A percentile compares a stretch with the other conserved stretches of the same genome.
phyloP scores from a whole-genome alignment of 1,284 basidiomycete species.

The Microbotryum lychnidis-dioicae region DNA sequence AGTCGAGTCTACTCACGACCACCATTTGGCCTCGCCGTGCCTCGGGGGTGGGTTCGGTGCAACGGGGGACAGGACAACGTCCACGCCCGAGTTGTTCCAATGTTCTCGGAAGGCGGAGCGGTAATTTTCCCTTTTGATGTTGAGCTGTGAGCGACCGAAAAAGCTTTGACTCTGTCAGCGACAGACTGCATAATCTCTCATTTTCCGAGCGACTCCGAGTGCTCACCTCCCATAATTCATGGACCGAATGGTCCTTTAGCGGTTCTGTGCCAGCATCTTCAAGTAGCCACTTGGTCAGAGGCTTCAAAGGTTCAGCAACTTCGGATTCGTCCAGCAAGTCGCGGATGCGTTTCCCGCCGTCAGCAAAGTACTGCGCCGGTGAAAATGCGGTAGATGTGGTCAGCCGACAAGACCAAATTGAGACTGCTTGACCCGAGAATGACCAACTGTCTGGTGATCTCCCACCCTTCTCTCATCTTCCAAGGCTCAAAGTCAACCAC shows the following conservation, averaged over 20 bases:
- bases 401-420: slow-evolving; percentile 22
- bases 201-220: too few relatives aligned
- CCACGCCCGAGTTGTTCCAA: slow-evolving; percentile 33
- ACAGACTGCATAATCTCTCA: too few relatives aligned
- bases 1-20: slow-evolving; percentile 23
- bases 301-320: slow-evolving; percentile 36
- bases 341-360: slow-evolving; percentile 35
- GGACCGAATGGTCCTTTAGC: slow-evolving; percentile 25
- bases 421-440: slow-evolving; percentile 15
- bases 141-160: slow-evolving; percentile 24
- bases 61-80: slow-evolving; percentile 39
- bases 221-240: slow-evolving; percentile 35
- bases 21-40: slow-evolving; percentile 38
- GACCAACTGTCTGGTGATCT: slow-evolving; percentile 23
- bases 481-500: slow-evolving; percentile 34
- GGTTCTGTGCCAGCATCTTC: slow-evolving; percentile 2
- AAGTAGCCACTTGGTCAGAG: slow-evolving; percentile 38
- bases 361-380: slow-evolving; percentile 36
- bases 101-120: slow-evolving; percentile 31
- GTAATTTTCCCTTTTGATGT: slow-evolving; percentile 35
- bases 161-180: background rate
- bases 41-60: slow-evolving; percentile 37
- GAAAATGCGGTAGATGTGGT: slow-evolving; percentile 5
- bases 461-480: slow-evolving; percentile 33
- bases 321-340: slow-evolving; percentile 20